Base-by-base conservation (phyloP, 129 eudicot species). In the Saposhnikovia divaricata region DNA sequence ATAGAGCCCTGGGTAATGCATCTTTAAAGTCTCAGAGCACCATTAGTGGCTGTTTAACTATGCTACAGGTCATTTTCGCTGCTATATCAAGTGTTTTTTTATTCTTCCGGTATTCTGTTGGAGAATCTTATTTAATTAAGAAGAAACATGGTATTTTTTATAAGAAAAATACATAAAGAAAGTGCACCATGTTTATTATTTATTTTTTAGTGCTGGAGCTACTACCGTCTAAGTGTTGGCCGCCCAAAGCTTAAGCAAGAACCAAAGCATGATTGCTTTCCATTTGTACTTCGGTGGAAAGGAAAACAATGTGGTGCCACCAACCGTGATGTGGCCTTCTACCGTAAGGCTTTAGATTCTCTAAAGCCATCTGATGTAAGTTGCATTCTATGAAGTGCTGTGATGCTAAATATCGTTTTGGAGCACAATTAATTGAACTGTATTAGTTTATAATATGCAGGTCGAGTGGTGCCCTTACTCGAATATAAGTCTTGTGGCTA, bases 1-100 rank as follows among this genome's bases (percentile, higher is more conserved):
- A 95, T 81, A 85, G 98, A 80, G 98, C 98, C 18, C 96, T 95
- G 79, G 97, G 98, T 78, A 95, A 95, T 85, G 97, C 98, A 42
- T 95, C 94, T 65, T 89, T 92, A 66, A 89, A 88, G 84, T 89
- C 98, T 25, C 98, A 95, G 86, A 87, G 97, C 86, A 95, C 98
- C 48, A 91, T 95, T 44, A 95, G 98, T 81, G 98, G 98, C 75
- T 89, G 97, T 84, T 88, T 95, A 79, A 95, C 98, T 10, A 81
- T 95, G 48, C 85, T 95, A 75, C 98, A 95, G 96, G 97, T 92
- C 75, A 50, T 72, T 12, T 23, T 72, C 12, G 9, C 77, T 72
- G 51, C 53, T 43, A 71, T 38, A 40, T 15, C 15, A 2, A 6
- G 9, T 11, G 5, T 39, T 72, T 43, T 13, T 42, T 23, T 23